These are phyloP conservation scores for Ogataea corticis DNA, from an alignment of 805 yeast species.

Conservation along the genomic window DNA sequence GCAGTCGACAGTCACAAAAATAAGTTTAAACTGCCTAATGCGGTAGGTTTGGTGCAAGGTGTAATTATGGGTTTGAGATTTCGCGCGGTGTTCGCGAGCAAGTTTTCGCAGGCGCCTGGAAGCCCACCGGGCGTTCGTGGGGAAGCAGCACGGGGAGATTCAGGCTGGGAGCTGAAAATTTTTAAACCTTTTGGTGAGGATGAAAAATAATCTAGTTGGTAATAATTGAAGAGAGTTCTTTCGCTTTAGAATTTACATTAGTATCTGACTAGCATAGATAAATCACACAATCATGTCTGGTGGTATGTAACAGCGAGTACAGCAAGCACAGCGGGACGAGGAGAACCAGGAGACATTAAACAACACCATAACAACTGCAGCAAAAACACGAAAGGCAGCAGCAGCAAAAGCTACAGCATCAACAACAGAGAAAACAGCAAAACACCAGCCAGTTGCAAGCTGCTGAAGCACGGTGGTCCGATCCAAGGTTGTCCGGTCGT, in stretches of 20 bases:
- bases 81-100: not conserved
- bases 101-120: not conserved
- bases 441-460: too few relatives aligned
- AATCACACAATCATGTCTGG: constrained; percentile 27
- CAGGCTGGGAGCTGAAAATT: constrained; percentile 4
- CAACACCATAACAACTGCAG: too few relatives aligned
- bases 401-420: not conserved
- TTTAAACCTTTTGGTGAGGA: not conserved
- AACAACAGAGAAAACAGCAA: too few relatives aligned
- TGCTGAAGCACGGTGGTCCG: too few relatives aligned
- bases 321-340: not conserved
- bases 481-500: too few relatives aligned
- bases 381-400: not conserved
- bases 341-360: too few relatives aligned
- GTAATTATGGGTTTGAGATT: not conserved
- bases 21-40: constrained; percentile 2
- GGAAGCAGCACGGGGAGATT: not conserved
- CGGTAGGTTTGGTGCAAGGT: constrained; percentile 7
- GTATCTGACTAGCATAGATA: constrained; percentile 6
- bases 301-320: constrained; percentile 18
- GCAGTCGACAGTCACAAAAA: constrained; percentile 16
- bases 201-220: not conserved
- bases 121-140: not conserved
- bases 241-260: constrained; percentile 2
- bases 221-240: constrained; percentile 4